Base-by-base conservation (phyloP, 306 rosid species). In the Coriaria nepalensis region DNA sequence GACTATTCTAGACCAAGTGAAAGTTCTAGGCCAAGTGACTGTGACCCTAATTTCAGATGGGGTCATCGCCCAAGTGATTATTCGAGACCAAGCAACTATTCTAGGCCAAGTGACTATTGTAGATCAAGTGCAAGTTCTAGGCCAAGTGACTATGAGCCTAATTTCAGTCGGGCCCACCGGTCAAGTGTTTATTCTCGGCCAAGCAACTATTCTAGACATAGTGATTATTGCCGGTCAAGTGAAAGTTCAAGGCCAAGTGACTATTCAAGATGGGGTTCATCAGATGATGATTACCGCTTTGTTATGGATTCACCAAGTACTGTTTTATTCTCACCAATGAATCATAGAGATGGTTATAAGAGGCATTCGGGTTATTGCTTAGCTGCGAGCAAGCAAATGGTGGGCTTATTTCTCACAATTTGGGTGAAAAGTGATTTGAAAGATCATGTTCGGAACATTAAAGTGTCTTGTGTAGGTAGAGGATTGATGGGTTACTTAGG, bases 401-500 rank as follows among this genome's bases (percentile, higher is more conserved):
- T 90, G 57, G 98, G 98, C 54, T 73, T 90, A 63, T 90, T 75
- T 63, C 98, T 90, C 57, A 90, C 95, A n/a, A 66, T 90, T 41
- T 90, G 98, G 98, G 94, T 90, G 57, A 78, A 73, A 74, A 74
- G 95, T 53, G 95, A 90, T 39, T 59, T 85, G 53, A 81, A 81
- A 70, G 98, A 85, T 57, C 80, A 78, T 60, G 84, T 90, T 50
- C 67, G 62, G 5, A 82, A 85, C 74, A 81, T 85, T 94, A 82
- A 82, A 71, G 76, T 82, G 15, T 90, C 98, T 2, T 90, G 95
- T 53, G 93, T 90, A 51, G 98, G 98, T 51, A 77, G 98, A 75
- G 98, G 98, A 56, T 67, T 90, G 73, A 90, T 85, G 98, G 98
- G 98, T 13, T 90, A 90, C 78, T 90, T 90, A 0, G 95, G 98